Evolutionary conservation across 208 protist genomes (phyloP).

Genomic region (Leishmania lainsoni): DNA sequence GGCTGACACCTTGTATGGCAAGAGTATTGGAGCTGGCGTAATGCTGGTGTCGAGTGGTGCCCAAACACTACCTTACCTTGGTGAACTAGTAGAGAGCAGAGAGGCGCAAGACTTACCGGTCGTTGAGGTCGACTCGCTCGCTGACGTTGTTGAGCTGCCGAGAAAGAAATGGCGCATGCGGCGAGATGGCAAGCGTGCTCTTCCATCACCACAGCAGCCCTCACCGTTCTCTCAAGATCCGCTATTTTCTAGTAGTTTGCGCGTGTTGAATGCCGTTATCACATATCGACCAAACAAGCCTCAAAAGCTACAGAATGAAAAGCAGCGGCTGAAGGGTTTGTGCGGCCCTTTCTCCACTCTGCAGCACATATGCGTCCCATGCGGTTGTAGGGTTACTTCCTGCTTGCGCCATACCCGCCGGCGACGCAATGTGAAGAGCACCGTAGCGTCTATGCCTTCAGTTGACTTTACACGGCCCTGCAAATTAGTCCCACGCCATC

Average conservation of each 20-base stretch:
- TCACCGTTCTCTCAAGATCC: neutral
- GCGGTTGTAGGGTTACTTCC: neutral
- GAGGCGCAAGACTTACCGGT: constrained; percentile 23
- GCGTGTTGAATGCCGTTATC: neutral
- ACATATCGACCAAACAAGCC: neutral
- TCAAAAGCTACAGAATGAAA: neutral
- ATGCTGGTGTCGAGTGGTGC: constrained; percentile 56
- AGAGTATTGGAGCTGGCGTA: constrained; percentile 39
- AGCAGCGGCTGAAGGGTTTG: neutral
- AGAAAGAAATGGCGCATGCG: neutral
- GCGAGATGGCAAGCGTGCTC: neutral
- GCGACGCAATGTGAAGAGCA: neutral
- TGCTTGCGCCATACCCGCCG: neutral
- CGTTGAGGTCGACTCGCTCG: constrained; percentile 49
- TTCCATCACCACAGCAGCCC: neutral
- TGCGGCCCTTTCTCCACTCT: neutral
- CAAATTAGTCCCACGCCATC: neutral
- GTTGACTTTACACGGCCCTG: neutral
- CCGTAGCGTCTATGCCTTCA: neutral
- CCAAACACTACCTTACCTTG: too few species aligned
- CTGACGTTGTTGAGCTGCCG: neutral
- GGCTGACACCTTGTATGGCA: constrained; percentile 73
- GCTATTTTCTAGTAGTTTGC: neutral
- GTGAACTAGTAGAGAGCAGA: constrained; percentile 3
- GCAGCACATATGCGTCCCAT: neutral